A percentile compares a stretch with the other conserved stretches of the same genome.
These are phyloP conservation scores for Ascochyta koolunga DNA, from an alignment of 2,329 filamentous ascomycete genomes.

Conservation along the genomic window DNA sequence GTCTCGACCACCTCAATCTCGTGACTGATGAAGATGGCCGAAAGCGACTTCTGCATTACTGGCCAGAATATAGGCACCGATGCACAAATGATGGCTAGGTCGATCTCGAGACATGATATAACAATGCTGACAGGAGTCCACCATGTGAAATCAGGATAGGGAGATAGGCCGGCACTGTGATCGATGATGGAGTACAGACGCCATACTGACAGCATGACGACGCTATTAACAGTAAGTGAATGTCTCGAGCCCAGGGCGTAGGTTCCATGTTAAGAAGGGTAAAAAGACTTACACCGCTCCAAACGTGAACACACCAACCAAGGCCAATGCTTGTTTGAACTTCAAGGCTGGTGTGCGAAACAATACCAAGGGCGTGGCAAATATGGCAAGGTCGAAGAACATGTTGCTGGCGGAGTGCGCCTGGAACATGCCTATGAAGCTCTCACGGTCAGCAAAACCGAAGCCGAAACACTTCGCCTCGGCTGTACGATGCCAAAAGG, in stretches of 20 bases:
- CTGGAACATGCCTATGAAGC: constrained; percentile 35
- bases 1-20: constrained; percentile 44
- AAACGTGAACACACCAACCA: constrained; percentile 40
- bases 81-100: constrained; percentile 43
- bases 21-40: constrained; percentile 42
- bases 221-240: constrained; percentile 28
- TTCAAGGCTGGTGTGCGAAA: constrained; percentile 36
- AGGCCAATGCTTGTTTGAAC: constrained; percentile 35
- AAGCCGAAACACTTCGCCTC: constrained; percentile 39
- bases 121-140: constrained; percentile 34
- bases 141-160: constrained; percentile 44
- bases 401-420: constrained; percentile 43
- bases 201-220: constrained; percentile 38
- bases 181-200: constrained; percentile 38
- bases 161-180: constrained; percentile 35
- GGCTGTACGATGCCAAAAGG: constrained; percentile 30
- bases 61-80: constrained; percentile 48
- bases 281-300: constrained; percentile 39
- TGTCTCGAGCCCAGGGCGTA: not conserved
- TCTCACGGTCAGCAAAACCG: constrained; percentile 22
- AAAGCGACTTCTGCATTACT: constrained; percentile 32
- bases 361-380: constrained; percentile 39
- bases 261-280: not conserved
- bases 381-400: constrained; percentile 43
- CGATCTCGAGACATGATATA: constrained; percentile 41